Conservation (phyloP, 345 rosid species). For the Kernera saxatilis region DNA sequence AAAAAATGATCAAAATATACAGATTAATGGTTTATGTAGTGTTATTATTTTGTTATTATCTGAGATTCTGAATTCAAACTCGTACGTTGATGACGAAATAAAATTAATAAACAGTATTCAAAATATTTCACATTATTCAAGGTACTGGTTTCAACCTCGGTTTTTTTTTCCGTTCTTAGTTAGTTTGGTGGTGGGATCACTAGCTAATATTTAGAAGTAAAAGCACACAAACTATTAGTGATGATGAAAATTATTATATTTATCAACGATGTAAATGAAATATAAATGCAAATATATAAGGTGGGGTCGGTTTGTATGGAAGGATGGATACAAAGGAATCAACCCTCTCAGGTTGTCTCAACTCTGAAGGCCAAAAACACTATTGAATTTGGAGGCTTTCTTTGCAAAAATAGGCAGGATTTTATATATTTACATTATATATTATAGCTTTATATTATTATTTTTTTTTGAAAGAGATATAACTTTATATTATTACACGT, state of each 20-base stretch:
- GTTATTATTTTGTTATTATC: too few relatives aligned
- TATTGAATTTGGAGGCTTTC: neutral
- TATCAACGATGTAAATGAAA: neutral
- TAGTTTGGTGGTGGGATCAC: neutral
- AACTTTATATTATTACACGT: neutral
- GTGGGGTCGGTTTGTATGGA: conserved; percentile 43
- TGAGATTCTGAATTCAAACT: too few relatives aligned
- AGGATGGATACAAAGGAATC: conserved; percentile 36
- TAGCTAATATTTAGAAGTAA: neutral
- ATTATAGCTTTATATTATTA: neutral
- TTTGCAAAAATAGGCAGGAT: neutral
- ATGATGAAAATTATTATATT: neutral
- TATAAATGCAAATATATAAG: conserved; percentile 22
- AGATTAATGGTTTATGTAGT: too few relatives aligned
- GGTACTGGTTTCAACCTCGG: too few relatives aligned
- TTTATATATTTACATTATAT: neutral
- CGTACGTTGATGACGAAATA: too few relatives aligned
- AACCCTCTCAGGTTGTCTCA: conserved; percentile 33
- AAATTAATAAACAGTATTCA: too few relatives aligned
- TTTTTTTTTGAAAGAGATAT: too few relatives aligned
- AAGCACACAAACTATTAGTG: neutral
- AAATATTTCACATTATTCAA: too few relatives aligned
- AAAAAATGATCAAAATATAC: too few relatives aligned
- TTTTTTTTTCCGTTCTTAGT: too few relatives aligned
- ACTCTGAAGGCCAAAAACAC: conserved; percentile 16